These are phyloP conservation scores for Globisporangium nunn DNA, from an alignment of 352 stramenopile species.

Conservation along the genomic window DNA sequence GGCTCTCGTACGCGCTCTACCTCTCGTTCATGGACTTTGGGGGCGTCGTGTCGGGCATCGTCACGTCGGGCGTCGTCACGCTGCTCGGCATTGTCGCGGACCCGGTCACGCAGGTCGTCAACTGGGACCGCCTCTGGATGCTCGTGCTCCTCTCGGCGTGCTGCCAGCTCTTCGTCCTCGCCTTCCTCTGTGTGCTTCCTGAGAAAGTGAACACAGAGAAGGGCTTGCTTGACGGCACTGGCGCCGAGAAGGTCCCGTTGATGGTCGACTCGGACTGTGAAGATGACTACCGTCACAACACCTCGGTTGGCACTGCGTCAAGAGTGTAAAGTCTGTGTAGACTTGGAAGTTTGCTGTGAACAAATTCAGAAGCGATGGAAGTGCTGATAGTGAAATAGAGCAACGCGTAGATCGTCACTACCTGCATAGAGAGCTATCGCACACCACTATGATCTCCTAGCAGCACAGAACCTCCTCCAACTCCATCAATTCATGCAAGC, in stretches of 20 bases:
- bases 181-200: slow-evolving; percentile 62
- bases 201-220: slow-evolving; percentile 41
- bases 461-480: too few relatives aligned
- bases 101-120: slow-evolving; percentile 37
- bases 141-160: slow-evolving; percentile 49
- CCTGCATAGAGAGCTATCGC: too few relatives aligned
- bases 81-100: slow-evolving; percentile 54
- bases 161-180: slow-evolving; percentile 60
- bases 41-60: slow-evolving; percentile 57
- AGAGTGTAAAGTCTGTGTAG: too few relatives aligned
- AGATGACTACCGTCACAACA: background rate
- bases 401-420: too few relatives aligned
- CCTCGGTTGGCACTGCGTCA: background rate
- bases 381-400: too few relatives aligned
- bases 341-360: too few relatives aligned
- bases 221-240: slow-evolving; percentile 7
- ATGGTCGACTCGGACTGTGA: slow-evolving; percentile 21
- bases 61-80: slow-evolving; percentile 48
- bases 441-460: too few relatives aligned
- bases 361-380: too few relatives aligned
- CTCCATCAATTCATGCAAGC: too few relatives aligned
- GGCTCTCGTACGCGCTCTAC: slow-evolving; percentile 74
- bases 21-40: slow-evolving; percentile 85
- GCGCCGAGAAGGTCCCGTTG: slow-evolving; percentile 39
- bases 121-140: slow-evolving; percentile 56